phyloP scores from a whole-genome alignment of 2,329 filamentous ascomycete species.

The Sordariomycetes sp. region DNA sequence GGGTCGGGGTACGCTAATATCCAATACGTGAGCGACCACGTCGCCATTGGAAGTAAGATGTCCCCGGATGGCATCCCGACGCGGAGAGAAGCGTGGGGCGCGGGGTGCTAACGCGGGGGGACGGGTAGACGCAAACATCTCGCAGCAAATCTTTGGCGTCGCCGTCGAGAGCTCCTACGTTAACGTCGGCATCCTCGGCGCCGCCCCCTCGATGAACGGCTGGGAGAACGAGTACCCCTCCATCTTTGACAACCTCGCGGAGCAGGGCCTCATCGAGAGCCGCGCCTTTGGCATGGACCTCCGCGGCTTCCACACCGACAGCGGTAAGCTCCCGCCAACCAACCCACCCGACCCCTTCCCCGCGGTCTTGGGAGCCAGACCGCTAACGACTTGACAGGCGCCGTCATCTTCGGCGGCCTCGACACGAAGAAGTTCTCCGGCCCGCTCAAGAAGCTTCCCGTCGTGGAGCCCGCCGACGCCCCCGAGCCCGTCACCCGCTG shows the following conservation, averaged over 20 bases:
- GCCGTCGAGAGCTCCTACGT: conserved; percentile 16
- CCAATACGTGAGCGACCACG: conserved; percentile 15
- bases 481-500: conserved; percentile 26
- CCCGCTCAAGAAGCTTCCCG: conserved; percentile 14
- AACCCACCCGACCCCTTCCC: no score
- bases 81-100: background rate
- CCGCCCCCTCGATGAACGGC: conserved; percentile 17
- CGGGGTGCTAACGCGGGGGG: conserved; percentile 5
- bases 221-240: conserved; percentile 17
- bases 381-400: conserved; percentile 7
- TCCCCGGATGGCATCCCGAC: background rate
- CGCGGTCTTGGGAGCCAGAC: conserved; percentile 2
- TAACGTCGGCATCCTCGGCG: conserved; percentile 19
- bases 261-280: conserved; percentile 13
- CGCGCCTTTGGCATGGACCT: conserved; percentile 18
- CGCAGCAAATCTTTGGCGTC: conserved; percentile 16
- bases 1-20: conserved; percentile 15
- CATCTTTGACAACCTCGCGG: conserved; percentile 14
- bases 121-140: conserved; percentile 5
- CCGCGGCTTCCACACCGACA: conserved; percentile 14
- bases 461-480: conserved; percentile 12
- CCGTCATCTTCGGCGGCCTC: conserved; percentile 28
- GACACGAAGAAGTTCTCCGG: conserved; percentile 30
- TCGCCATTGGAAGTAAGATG: conserved; percentile 18
- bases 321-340: conserved; percentile 14